Base-by-base conservation (phyloP, 331 rosid species). In the Dryas integrifolia region DNA sequence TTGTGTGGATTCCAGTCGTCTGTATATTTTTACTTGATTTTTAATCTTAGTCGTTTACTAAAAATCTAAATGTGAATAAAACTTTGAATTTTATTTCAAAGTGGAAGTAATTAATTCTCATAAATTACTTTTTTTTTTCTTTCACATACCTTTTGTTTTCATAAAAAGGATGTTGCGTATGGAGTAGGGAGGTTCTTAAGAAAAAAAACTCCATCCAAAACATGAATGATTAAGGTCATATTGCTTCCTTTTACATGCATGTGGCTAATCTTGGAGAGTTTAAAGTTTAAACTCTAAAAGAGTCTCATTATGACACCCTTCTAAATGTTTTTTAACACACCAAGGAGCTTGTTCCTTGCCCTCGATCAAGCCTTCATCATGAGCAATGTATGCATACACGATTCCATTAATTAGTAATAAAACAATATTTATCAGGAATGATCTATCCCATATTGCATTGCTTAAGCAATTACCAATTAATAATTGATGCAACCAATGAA, bases 341-440 rank as follows among this genome's bases (percentile, higher is more conserved):
- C 61, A 44, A 70, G 15, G 64, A 62, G 52, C 56, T 45, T 52
- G 56, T 47, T 49, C 74, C 45, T 70, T 58, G 9, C 41, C 70
- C 81, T 71, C 24, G 24, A 21, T 21, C 75, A 12, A 71, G 6
- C 78, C 61, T 65, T 71, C 81, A 76, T 80, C 76, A 70, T 65
- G 77, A 71, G 40, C 51, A 69, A 16, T 58, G 51, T 44, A 6
- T 21, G 73, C 63, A 49, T 21, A 62, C 63, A 49, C 9, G 30
- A 67, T 50, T 49, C 58, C 58, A 30, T 10, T 26, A 46, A 10
- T 3, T 18, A 65, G 45, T 13, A 46, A 10, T 3, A 18, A 65
- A 65, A 24, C 24, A 9, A 8, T 2, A 15, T 40, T n/a, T n/a
- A 8, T n/a, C 24, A n/a, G n/a, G 49, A 3, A 64, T 64, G 7